phyloP scores from a whole-genome alignment of 2,329 filamentous ascomycete species.

The Aspergillus calidoustus region DNA sequence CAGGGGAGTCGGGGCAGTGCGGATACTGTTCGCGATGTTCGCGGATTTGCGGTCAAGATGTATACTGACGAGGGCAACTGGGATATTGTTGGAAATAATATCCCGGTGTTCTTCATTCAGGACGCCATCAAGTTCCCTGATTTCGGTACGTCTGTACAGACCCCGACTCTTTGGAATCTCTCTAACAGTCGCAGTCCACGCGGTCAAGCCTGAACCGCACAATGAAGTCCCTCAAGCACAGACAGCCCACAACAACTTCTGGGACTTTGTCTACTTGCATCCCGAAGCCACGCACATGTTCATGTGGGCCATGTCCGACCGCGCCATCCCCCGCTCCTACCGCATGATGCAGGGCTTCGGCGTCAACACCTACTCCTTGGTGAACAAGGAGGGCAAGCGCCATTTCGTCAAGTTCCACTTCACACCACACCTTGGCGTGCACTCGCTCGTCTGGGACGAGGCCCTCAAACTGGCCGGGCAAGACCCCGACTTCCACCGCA shows the following conservation, averaged over 20 bases:
- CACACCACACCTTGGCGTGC: constrained; percentile 40
- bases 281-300: constrained; percentile 40
- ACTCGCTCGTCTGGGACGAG: constrained; percentile 61
- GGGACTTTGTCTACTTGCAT: constrained; percentile 43
- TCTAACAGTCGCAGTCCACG: constrained; percentile 31
- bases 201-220: constrained; percentile 47
- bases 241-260: constrained; percentile 57
- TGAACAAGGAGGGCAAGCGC: constrained; percentile 40
- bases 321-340: constrained; percentile 40
- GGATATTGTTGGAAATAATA: constrained; percentile 52
- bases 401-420: constrained; percentile 43
- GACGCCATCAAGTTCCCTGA: constrained; percentile 49
- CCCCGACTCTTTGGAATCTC: background rate
- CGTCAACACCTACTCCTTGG: constrained; percentile 40
- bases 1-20: constrained; percentile 75
- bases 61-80: constrained; percentile 80
- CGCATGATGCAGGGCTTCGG: constrained; percentile 46
- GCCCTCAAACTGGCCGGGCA: constrained; percentile 74
- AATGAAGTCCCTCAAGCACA: constrained; percentile 57
- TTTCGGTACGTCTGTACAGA: constrained; percentile 20
- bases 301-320: constrained; percentile 41
- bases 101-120: constrained; percentile 49
- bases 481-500: constrained; percentile 81
- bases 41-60: constrained; percentile 78
- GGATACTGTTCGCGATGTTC: constrained; percentile 81